phyloP scores from a whole-genome alignment of 2,329 filamentous ascomycete species.

The Tolypocladium album region DNA sequence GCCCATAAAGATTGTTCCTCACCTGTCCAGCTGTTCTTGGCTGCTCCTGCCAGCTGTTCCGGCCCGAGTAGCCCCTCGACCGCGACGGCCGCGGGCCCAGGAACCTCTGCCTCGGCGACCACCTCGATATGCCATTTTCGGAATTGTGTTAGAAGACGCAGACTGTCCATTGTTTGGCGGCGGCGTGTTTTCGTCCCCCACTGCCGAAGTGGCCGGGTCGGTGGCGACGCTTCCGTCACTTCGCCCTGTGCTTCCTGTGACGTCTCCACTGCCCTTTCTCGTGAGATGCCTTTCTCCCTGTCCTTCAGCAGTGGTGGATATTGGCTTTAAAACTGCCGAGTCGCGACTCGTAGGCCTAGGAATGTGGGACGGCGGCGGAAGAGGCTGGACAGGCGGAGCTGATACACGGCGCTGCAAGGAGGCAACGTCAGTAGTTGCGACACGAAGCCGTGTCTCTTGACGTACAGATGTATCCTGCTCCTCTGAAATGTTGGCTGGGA shows the following conservation, averaged over 20 bases:
- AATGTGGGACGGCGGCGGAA: slow-evolving; percentile 10
- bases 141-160: background rate
- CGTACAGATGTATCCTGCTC: slow-evolving; percentile 1
- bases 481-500: background rate
- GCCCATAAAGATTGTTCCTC: background rate
- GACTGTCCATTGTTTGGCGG: slow-evolving; percentile 2
- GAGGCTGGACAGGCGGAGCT: slow-evolving; percentile 10
- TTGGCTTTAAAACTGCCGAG: slow-evolving; percentile 3
- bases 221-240: background rate
- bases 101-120: slow-evolving; percentile 13
- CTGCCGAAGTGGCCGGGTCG: background rate
- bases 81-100: slow-evolving; percentile 16
- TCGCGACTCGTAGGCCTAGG: slow-evolving; percentile 11
- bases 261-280: background rate
- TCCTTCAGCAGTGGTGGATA: background rate
- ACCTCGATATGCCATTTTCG: slow-evolving; percentile 9
- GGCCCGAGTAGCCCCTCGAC: slow-evolving; percentile 6
- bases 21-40: background rate
- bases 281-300: background rate
- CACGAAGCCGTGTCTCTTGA: background rate
- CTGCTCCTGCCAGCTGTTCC: background rate
- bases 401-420: slow-evolving; percentile 14
- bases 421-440: background rate
- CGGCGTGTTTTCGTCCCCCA: slow-evolving; percentile 6
- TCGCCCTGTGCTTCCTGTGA: too few species aligned